phyloP scores from a whole-genome alignment of 1,284 basidiomycete genomes.

The Hemileia vastatrix region DNA sequence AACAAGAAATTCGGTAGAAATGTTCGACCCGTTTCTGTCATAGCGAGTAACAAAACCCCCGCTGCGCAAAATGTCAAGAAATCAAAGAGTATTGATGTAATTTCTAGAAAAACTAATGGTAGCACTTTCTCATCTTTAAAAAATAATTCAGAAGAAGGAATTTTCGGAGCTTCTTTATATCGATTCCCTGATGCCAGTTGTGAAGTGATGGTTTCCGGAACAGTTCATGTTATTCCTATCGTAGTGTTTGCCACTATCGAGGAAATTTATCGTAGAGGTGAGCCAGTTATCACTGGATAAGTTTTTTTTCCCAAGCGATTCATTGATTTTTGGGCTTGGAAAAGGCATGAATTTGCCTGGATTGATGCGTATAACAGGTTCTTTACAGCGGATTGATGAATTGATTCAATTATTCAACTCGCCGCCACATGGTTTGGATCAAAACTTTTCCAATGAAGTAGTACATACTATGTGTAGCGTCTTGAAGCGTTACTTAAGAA shows the following conservation, averaged over 20 bases:
- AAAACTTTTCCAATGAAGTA: too few species aligned
- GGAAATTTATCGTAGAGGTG: conserved; percentile 45
- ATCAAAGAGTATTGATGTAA: too few species aligned
- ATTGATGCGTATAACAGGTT: conserved; percentile 41
- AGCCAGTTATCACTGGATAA: conserved; percentile 8
- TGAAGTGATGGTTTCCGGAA: conserved; percentile 41
- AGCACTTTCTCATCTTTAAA: too few species aligned
- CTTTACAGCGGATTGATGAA: conserved; percentile 37
- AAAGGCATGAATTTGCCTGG: conserved; percentile 43
- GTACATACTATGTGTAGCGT: conserved; percentile 56
- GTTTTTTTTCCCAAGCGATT: too few species aligned
- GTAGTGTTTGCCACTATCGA: conserved; percentile 44
- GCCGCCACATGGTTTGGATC: conserved; percentile 47
- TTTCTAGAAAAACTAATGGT: too few species aligned
- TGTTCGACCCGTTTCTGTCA: too few species aligned
- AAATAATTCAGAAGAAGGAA: too few species aligned
- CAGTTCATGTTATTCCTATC: conserved; percentile 43
- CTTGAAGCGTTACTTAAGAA: conserved; percentile 53
- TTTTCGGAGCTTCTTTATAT: too few species aligned
- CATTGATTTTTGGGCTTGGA: not conserved
- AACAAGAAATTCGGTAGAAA: too few species aligned
- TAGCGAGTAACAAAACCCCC: too few species aligned
- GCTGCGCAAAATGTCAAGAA: too few species aligned
- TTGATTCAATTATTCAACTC: conserved; percentile 42
- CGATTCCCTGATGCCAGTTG: too few species aligned